Evolutionary conservation across 345 rosid species (phyloP), one percentile per base, ranked within the genome.

Genomic region (Trapa bicornis): DNA sequence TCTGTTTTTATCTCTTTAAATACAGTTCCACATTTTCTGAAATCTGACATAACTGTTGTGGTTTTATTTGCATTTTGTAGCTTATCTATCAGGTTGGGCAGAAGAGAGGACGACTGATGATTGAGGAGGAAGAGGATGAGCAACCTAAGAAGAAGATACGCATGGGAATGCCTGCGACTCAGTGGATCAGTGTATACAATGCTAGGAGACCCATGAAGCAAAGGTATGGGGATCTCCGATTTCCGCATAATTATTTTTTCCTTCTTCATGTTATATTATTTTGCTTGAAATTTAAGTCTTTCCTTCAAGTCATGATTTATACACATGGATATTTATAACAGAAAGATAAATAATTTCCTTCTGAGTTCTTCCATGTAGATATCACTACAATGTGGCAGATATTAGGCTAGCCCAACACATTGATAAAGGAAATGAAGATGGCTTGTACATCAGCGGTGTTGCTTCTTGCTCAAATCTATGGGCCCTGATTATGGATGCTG

Each of bases 401-500:
- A 66, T 22, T 57, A 87, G 96, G 77, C 86, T 91, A 16, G 66
- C 86, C 48, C 96, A 87, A 65, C 97, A 94, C 75, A 86, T 93
- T 60, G 91, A 83, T 38, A 91, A 86, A 74, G 99, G 99, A 72
- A 87, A 84, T 61, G 94, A 87, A 72, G 99, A 94, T 72, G 97
- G 96, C 37, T 70, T 94, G 67, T 88, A 77, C 75, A 88, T 94
- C 73, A 94, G 97, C 83, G 78, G 96, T 56, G 97, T 91, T 72
- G 96, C 95, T 68, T 88, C 96, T 70, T 86, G 86, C 74, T 81
- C 96, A 52, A 81, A 94, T 71, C 86, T 94, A 61, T 94, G 99
- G 99, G 97, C 99, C 70, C 68, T 94, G 54, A 94, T 94, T 71
- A 93, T 93, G 98, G 98, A 93, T 71, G 96, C 97, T 13, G 96